Evolutionary conservation across 495 filamentous ascomycete genomes (phyloP).

Genomic region (Lasiosphaeria hispida): DNA sequence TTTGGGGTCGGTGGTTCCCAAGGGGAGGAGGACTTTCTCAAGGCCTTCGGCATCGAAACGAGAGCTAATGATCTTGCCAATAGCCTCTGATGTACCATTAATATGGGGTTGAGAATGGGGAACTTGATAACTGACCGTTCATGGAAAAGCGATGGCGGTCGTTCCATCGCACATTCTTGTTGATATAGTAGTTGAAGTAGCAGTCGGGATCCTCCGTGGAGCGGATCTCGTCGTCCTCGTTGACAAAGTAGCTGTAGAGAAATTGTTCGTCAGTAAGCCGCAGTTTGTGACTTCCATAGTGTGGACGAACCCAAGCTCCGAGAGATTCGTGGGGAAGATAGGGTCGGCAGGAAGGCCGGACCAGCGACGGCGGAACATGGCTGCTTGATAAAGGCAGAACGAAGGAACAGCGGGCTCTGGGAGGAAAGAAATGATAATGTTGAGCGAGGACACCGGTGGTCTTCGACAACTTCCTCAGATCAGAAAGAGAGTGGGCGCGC

Average conservation of each 20-base stretch:
- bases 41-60: conserved; percentile 62
- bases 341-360: conserved; percentile 69
- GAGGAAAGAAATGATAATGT: too few relatives aligned
- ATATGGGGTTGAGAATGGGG: conserved; percentile 1
- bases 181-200: conserved; percentile 71
- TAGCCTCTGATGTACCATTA: conserved; percentile 49
- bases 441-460: too few relatives aligned
- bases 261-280: not conserved
- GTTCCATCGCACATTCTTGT: conserved; percentile 69
- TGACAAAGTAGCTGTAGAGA: conserved; percentile 63
- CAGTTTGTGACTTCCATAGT: not conserved
- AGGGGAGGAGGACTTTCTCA: conserved; percentile 57
- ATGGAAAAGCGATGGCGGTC: conserved; percentile 66
- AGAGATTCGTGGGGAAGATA: conserved; percentile 58
- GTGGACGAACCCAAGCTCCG: conserved; percentile 63
- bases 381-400: conserved; percentile 13
- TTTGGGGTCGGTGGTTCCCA: conserved; percentile 36
- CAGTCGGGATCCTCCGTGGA: conserved; percentile 60
- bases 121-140: conserved; percentile 51
- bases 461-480: not conserved
- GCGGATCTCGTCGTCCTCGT: conserved; percentile 67
- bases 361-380: conserved; percentile 68
- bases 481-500: too few relatives aligned
- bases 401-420: too few relatives aligned
- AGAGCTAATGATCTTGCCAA: conserved; percentile 55